These are phyloP conservation scores for Beauveria sp. DNA, from an alignment of 2,329 filamentous ascomycete genomes.

Conservation along the genomic window DNA sequence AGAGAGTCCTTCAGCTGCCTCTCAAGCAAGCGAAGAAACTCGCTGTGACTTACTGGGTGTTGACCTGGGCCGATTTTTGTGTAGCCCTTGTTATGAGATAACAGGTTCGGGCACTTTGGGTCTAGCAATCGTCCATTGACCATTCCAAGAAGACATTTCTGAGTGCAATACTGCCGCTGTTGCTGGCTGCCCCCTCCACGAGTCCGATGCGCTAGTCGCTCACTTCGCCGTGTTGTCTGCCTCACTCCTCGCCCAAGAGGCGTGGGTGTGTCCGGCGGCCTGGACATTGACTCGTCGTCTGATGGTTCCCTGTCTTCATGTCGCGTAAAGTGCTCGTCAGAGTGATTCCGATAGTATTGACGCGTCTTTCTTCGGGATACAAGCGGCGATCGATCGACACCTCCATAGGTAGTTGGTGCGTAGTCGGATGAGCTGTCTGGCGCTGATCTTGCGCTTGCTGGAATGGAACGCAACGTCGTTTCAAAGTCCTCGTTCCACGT, in stretches of 20 bases:
- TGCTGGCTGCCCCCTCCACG: background rate
- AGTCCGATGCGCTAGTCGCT: background rate
- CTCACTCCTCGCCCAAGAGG: background rate
- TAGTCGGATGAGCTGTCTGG: conserved; percentile 12
- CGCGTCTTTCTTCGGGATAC: background rate
- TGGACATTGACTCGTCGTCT: background rate
- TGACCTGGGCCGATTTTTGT: conserved; percentile 18
- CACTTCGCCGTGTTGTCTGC: background rate
- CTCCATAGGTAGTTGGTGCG: conserved; percentile 16
- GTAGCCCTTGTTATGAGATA: conserved; percentile 14
- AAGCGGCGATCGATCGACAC: conserved; percentile 15
- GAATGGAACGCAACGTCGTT: conserved; percentile 17
- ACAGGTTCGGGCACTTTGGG: conserved; percentile 29
- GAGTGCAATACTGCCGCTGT: conserved; percentile 27
- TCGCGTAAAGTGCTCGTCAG: background rate
- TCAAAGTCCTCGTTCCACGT: conserved; percentile 21
- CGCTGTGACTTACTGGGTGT: background rate
- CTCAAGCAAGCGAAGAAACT: background rate
- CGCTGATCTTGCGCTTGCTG: conserved; percentile 12
- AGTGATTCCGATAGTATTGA: background rate
- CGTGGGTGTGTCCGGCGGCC: background rate
- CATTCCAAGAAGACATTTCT: conserved; percentile 28
- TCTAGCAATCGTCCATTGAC: conserved; percentile 24
- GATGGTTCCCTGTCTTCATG: background rate
- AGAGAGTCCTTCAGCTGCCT: background rate